These are phyloP conservation scores for Spergularia azorica DNA, from an alignment of 179 eudicot species.

Conservation along the genomic window DNA sequence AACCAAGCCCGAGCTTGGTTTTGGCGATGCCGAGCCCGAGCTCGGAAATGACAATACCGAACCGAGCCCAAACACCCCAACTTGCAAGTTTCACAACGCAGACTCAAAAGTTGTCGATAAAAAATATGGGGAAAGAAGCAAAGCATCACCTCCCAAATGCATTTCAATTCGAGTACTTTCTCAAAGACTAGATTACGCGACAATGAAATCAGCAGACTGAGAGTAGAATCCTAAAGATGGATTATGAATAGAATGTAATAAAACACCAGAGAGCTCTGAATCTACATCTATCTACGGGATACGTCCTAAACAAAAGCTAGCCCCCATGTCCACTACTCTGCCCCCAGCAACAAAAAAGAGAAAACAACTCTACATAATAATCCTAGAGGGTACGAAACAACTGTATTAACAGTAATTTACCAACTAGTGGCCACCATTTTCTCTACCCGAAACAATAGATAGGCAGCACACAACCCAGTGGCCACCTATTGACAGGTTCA, in stretches of 20 bases:
- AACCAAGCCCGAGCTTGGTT: too few species aligned
- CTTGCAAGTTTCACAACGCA: too few species aligned
- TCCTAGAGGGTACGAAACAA: conserved; percentile 12
- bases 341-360: conserved; percentile 10
- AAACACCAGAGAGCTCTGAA: conserved; percentile 1
- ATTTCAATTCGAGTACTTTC: not conserved
- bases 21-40: too few species aligned
- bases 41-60: too few species aligned
- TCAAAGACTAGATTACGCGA: not conserved
- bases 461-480: conserved; percentile 5
- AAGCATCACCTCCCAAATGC: not conserved
- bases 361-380: conserved; percentile 26
- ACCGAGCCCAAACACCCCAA: too few species aligned
- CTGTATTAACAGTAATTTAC: conserved; percentile 3
- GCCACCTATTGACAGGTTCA: not conserved
- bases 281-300: conserved; percentile 31
- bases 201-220: not conserved
- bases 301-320: conserved; percentile 28
- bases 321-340: conserved; percentile 18
- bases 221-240: conserved; percentile 22
- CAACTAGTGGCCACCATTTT: conserved; percentile 16
- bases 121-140: not conserved
- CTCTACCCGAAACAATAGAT: conserved; percentile 17
- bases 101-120: too few species aligned
- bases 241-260: conserved; percentile 20